Conservation (phyloP, 345 rosid genomes). For the Leavenworthia alabamica region DNA sequence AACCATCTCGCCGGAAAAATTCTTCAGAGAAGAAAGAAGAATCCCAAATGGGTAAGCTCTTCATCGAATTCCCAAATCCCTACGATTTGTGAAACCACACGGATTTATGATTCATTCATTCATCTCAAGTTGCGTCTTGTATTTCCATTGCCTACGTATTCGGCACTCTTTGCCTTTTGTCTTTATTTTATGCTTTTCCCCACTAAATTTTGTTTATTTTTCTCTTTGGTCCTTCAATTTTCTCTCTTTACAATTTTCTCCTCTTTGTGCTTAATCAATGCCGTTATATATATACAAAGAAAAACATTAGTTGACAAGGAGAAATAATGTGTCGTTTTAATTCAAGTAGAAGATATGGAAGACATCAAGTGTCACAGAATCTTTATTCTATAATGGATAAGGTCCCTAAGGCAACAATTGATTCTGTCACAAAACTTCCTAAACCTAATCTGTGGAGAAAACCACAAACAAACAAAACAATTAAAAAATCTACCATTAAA, state of each 20-base stretch:
- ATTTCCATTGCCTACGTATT: slow-evolving; percentile 4
- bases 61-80: slow-evolving; percentile 1
- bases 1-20: not conserved
- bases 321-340: not conserved
- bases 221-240: not conserved
- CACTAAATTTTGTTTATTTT: not conserved
- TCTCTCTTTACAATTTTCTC: not conserved
- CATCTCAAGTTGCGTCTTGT: not conserved
- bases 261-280: not conserved
- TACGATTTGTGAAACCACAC: not conserved
- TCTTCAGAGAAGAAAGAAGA: slow-evolving; percentile 5
- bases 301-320: not conserved
- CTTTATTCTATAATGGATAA: slow-evolving; percentile 7
- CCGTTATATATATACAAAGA: not conserved
- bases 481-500: too few relatives aligned
- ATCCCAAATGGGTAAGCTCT: not conserved
- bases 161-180: not conserved
- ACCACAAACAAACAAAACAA: not conserved
- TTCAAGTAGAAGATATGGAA: not conserved
- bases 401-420: not conserved
- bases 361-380: slow-evolving; percentile 7
- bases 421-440: not conserved
- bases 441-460: not conserved
- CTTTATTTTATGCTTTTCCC: not conserved
- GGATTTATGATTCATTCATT: not conserved